Evolutionary conservation across 331 rosid genomes (phyloP), one percentile per base, ranked within the genome.

Genomic region (Pyrus hybrid): DNA sequence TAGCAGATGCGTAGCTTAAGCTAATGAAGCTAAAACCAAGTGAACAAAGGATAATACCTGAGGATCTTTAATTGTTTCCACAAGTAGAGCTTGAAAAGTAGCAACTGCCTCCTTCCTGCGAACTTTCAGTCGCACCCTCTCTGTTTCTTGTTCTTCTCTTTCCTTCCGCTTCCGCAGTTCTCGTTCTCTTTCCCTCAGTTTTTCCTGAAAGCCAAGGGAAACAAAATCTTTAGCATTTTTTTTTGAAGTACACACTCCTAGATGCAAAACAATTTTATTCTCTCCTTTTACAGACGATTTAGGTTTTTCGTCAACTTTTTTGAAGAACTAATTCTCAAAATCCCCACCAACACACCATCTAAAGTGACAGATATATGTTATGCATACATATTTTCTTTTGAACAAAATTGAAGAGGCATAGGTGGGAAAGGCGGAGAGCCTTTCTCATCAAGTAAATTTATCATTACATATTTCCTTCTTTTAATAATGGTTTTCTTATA

Each of bases 71-170:
- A 94, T 90, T 78, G 88, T 88, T 86, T 94, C 99, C 80, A 94
- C 96, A 65, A 94, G 97, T 79, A 94, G 78, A 80, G 99, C 99
- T 80, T 92, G 99, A 79, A 92, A 94, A 67, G 96, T 87, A 75
- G 93, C 72, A 81, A 89, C 83, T 61, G 97, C 96, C 79, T 94
- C 99, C 86, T 94, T 94, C 73, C 97, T 87, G 60, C 97, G 88
- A 83, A 94, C 93, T 85, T 94, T 94, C 25, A 78, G 12, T 18
- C 97, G 88, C 70, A 92, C 99, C 80, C 96, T 86, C 83, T 92
- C 99, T 87, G 91, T 92, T 86, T 94, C 99, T 57, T 94, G 99
- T 77, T 94, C 99, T 82, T 94, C 97, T 85, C 99, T 90, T 86
- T 94, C 97, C 90, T 94, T 94, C 85, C 99, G 79, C 85, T 94